These are phyloP conservation scores for Aspergillus transmontanensis DNA, from an alignment of 2,329 filamentous ascomycete genomes.

Conservation along the genomic window DNA sequence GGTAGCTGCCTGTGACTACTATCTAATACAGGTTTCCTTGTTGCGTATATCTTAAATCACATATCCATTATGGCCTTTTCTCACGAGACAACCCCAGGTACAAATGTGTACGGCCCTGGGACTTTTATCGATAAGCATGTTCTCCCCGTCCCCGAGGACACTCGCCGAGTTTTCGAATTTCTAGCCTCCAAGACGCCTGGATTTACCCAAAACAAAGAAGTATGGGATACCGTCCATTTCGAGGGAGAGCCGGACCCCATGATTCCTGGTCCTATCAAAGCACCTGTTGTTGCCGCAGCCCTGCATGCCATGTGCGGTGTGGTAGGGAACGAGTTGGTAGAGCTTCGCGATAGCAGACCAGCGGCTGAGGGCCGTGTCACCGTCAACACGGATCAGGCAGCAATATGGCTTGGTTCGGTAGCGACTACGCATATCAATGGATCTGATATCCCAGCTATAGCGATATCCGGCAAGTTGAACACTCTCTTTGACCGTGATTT, in stretches of 20 bases:
- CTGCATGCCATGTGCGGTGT: slow-evolving; percentile 50
- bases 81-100: slow-evolving; percentile 20
- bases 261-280: slow-evolving; percentile 49
- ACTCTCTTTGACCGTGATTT: slow-evolving; percentile 39
- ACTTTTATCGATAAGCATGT: slow-evolving; percentile 43
- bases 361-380: slow-evolving; percentile 28
- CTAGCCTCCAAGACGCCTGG: slow-evolving; percentile 43
- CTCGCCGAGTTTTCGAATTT: slow-evolving; percentile 40
- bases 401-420: slow-evolving; percentile 48
- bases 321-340: slow-evolving; percentile 44
- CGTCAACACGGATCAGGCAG: slow-evolving; percentile 52
- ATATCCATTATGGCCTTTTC: background rate
- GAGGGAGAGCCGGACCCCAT: slow-evolving; percentile 43
- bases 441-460: slow-evolving; percentile 33
- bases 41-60: background rate
- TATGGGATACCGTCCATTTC: slow-evolving; percentile 40
- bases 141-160: slow-evolving; percentile 41
- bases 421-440: slow-evolving; percentile 44
- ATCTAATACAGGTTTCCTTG: background rate
- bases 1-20: background rate
- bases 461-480: slow-evolving; percentile 30
- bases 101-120: slow-evolving; percentile 43
- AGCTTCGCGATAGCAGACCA: slow-evolving; percentile 22
- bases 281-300: slow-evolving; percentile 44
- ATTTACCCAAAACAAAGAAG: slow-evolving; percentile 38